These are phyloP conservation scores for Ganoderma resinaceum DNA, from an alignment of 1,284 basidiomycete genomes.

Conservation along the genomic window DNA sequence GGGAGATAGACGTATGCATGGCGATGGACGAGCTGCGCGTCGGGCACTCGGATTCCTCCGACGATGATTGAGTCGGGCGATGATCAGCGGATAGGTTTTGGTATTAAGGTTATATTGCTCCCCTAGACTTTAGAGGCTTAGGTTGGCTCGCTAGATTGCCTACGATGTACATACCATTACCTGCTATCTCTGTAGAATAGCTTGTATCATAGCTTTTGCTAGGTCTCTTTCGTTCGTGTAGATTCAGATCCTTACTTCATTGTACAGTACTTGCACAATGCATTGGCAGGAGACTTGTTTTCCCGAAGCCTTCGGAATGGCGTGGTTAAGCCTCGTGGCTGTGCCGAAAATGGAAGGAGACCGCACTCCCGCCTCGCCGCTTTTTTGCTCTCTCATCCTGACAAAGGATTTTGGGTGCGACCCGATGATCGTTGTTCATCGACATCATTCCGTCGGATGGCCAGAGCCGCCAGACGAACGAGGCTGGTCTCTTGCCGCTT, in stretches of 20 bases:
- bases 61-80: neutral
- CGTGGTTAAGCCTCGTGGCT: slow-evolving; percentile 17
- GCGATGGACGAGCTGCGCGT: slow-evolving; percentile 15
- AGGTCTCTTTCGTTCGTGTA: neutral
- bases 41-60: slow-evolving; percentile 3
- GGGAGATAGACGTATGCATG: slow-evolving; percentile 10
- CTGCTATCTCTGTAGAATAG: slow-evolving; percentile 4
- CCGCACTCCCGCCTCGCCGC: neutral
- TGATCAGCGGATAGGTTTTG: neutral
- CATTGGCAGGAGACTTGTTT: neutral
- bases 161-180: slow-evolving; percentile 6
- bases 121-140: neutral
- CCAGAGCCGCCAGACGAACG: no score
- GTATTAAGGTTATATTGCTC: neutral
- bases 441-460: no score
- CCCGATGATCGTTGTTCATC: no score
- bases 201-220: slow-evolving; percentile 10
- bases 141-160: neutral
- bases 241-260: neutral
- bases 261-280: slow-evolving; percentile 2
- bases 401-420: neutral
- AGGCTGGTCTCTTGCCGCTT: neutral
- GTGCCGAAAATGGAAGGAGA: neutral
- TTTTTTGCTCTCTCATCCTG: neutral
- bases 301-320: neutral